Base-by-base conservation (phyloP, 78 protist genomes). In the Isochrysis galbana region DNA sequence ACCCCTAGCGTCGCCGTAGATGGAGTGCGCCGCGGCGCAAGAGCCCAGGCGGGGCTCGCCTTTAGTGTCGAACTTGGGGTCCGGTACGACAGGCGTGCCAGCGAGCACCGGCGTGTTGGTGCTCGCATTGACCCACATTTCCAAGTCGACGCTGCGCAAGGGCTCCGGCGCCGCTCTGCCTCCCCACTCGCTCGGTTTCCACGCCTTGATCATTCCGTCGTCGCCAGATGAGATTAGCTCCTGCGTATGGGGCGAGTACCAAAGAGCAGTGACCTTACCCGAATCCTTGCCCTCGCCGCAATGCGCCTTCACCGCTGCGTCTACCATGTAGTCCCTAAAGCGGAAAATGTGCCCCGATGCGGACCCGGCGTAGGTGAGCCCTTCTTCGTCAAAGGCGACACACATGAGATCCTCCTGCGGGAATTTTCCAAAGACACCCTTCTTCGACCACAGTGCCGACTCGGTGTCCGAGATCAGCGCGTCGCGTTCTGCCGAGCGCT, bases 131-230 rank as follows among this genome's bases (percentile, higher is more conserved):
- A 72, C 82, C 82, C 82, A 72, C 42, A 11, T 25, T 38, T 72
- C 5, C 82, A 72, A 10, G 82, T 72, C 82, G 82, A n/a, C 3
- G 46, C 46, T n/a, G 26, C 36, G 32, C 46, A 72, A 2, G n/a
- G 82, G 82, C 82, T 4, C 11, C 21, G 82, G 36, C 14, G 32
- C 21, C 21, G 22, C 42, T 5, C 82, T 22, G 10, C 83, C 69
- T 3, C 67, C 41, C 69, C 55, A 77, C 10, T 5, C 2, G 0
- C 19, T 11, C 2, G 82, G 82, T 39, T 26, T 38, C 94, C 94
- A 91, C 4, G 2, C 54, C n/a, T 34, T 11, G 36, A 91, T 25
- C 42, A 0, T 5, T 29, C 94, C 94, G 87, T 91, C 94, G 46
- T 54, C 25, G 42, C 94, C 94, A 36, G 77, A 72, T 5, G 90